These are phyloP conservation scores for Paradendryphiella salina DNA, from an alignment of 2,329 filamentous ascomycete species.

Conservation along the genomic window DNA sequence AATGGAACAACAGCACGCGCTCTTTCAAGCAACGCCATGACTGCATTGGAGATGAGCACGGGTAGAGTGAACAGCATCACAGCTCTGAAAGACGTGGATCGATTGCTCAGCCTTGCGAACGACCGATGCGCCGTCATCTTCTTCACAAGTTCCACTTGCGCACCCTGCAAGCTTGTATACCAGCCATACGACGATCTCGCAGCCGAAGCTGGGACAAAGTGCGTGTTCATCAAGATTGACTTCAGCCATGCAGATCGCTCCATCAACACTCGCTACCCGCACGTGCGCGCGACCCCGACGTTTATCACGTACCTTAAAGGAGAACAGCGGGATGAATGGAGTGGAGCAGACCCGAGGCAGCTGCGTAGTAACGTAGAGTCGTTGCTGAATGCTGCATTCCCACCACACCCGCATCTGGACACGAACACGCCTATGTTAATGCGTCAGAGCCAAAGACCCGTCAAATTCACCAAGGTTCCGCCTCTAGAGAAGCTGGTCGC, in stretches of 20 bases:
- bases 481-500: conserved; percentile 78
- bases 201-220: conserved; percentile 68
- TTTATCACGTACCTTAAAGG: conserved; percentile 84
- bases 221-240: conserved; percentile 80
- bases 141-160: conserved; percentile 87
- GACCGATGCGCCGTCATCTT: conserved; percentile 79
- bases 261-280: conserved; percentile 63
- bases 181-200: conserved; percentile 81
- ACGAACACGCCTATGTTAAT: conserved; percentile 73
- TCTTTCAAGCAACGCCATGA: conserved; percentile 13
- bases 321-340: conserved; percentile 76
- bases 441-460: conserved; percentile 65
- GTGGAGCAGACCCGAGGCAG: conserved; percentile 69
- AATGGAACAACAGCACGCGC: conserved; percentile 7
- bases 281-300: conserved; percentile 78
- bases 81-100: conserved; percentile 63
- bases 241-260: conserved; percentile 66
- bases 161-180: conserved; percentile 81
- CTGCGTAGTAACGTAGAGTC: conserved; percentile 73
- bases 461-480: conserved; percentile 76
- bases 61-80: conserved; percentile 65
- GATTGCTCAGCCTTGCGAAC: conserved; percentile 61
- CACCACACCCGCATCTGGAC: conserved; percentile 73
- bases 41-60: conserved; percentile 25
- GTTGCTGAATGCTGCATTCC: conserved; percentile 73